Evolutionary conservation across 139 green algal species (phyloP).

Genomic region (Chlamydomonas sp.): DNA sequence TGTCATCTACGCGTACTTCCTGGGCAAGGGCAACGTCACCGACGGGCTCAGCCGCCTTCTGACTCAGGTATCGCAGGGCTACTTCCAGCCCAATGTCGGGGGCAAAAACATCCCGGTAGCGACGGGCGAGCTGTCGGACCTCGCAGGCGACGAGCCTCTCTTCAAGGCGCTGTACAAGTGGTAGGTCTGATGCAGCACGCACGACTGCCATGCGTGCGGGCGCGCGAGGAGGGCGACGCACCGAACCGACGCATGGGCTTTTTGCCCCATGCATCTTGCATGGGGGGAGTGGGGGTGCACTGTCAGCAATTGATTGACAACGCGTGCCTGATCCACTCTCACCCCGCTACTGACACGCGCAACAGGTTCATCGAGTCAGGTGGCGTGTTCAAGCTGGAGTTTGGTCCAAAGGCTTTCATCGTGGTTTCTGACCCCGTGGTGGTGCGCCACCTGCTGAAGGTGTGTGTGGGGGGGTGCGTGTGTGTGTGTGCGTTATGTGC

Average conservation of each 20-base stretch:
- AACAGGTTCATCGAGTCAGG: constrained; percentile 81
- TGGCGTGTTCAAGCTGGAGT: constrained; percentile 93
- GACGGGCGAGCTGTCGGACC: constrained; percentile 76
- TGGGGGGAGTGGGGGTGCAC: too few relatives aligned
- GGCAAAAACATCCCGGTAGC: constrained; percentile 81
- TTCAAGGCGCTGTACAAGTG: constrained; percentile 91
- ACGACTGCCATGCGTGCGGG: too few relatives aligned
- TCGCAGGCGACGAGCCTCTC: constrained; percentile 82
- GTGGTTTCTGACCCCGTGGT: constrained; percentile 95
- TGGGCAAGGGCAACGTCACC: constrained; percentile 77
- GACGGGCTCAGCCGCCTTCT: constrained; percentile 74
- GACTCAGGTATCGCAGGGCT: constrained; percentile 50
- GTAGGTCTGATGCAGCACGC: too few relatives aligned
- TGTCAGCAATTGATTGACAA: too few relatives aligned
- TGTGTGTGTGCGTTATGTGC: too few relatives aligned
- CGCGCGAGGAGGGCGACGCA: too few relatives aligned
- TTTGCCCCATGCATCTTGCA: too few relatives aligned
- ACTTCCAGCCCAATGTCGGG: constrained; percentile 67
- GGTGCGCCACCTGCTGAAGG: constrained; percentile 82
- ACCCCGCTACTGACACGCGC: too few relatives aligned
- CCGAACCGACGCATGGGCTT: too few relatives aligned
- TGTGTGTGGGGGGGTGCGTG: too few relatives aligned
- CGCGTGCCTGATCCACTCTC: too few relatives aligned
- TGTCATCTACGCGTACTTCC: constrained; percentile 57
- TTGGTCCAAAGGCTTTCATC: constrained; percentile 97